Base-by-base conservation (phyloP, 495 filamentous ascomycete species). In the Penicillium paxilli region DNA sequence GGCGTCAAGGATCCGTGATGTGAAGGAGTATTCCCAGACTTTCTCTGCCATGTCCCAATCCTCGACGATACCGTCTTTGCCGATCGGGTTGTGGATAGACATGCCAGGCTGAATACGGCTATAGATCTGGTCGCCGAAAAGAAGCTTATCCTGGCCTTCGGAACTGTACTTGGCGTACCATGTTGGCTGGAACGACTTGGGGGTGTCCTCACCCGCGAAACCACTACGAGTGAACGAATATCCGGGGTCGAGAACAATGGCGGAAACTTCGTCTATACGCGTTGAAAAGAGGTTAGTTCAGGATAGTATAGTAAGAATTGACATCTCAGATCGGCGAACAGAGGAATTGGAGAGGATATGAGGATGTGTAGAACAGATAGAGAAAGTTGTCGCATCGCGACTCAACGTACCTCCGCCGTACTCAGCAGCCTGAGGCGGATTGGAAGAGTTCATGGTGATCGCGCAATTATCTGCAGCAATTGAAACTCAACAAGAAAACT, bases 121-220 rank as follows among this genome's bases (percentile, higher is more conserved):
- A 45, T 95, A 87, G 19, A 87, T 78, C 67, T 96, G 88, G 59
- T 98, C 94, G 63, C 94, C 94, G 54, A 89, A 96, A 49, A 93
- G 72, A 11, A 77, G 62, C 57, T 88, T 80, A 50, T 82, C 79
- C 52, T 80, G 75, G 3, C 71, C 71, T n/a, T 84, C 77, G 44
- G 72, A 78, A 28, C 68, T 66, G 53, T 85, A 77, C 40, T 83
- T 76, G 56, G 85, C 89, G 69, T 96, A 98, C 74, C 88, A 88
- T 24, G 90, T 91, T 16, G 93, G 91, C 38, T 95, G 79, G 45
- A 98, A 83, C 12, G 90, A 90, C 79, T 98, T 98, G 51, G 94
- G 94, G 3, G 89, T 85, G 74, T 98, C 94, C 86, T 98, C 94
- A 61, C 95, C 94, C 4, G 94, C 94, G 67, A 96, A 98, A 56